A percentile compares a stretch with the other conserved stretches of the same genome.
Evolutionary conservation across 768 basidiomycete genomes (phyloP).

Genomic region (Boletus reticuloceps): DNA sequence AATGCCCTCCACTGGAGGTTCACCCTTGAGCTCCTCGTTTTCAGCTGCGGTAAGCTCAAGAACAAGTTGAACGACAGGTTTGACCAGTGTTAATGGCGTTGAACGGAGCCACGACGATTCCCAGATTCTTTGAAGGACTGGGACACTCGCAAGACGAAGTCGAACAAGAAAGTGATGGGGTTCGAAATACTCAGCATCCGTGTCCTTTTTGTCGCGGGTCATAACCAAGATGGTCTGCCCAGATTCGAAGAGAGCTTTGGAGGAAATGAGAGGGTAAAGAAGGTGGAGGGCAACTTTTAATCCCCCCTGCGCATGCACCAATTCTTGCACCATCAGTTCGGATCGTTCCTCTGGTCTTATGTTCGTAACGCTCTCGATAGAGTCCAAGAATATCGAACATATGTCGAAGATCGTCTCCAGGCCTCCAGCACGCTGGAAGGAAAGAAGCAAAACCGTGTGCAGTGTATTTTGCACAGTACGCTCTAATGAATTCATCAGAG

Average conservation of each 20-base stretch:
- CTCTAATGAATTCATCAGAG: slow-evolving; percentile 44
- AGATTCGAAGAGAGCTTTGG: slow-evolving; percentile 82
- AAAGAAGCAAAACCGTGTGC: slow-evolving; percentile 78
- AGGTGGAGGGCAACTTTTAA: slow-evolving; percentile 80
- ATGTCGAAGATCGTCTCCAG: slow-evolving; percentile 63
- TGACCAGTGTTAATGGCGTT: slow-evolving; percentile 71
- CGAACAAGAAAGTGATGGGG: slow-evolving; percentile 84
- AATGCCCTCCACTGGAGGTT: slow-evolving; percentile 37
- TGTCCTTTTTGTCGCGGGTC: slow-evolving; percentile 76
- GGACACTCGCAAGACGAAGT: slow-evolving; percentile 67
- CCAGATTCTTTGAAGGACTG: slow-evolving; percentile 73
- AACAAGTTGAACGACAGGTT: slow-evolving; percentile 71
- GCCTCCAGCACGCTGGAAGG: slow-evolving; percentile 72
- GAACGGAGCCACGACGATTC: slow-evolving; percentile 76
- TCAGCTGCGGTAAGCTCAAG: slow-evolving; percentile 82
- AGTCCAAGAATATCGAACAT: slow-evolving; percentile 50
- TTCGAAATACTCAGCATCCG: slow-evolving; percentile 78
- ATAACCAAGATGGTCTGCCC: slow-evolving; percentile 72
- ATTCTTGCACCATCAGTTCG: slow-evolving; percentile 55
- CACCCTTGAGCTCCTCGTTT: slow-evolving; percentile 64
- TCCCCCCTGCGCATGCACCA: slow-evolving; percentile 75
- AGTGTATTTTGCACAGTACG: slow-evolving; percentile 70
- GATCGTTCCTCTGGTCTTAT: slow-evolving; percentile 56
- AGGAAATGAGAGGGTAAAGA: slow-evolving; percentile 70
- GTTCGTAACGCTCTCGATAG: slow-evolving; percentile 53